These are phyloP conservation scores for Tolypocladium tropicale DNA, from an alignment of 2,329 filamentous ascomycete species.

Conservation along the genomic window DNA sequence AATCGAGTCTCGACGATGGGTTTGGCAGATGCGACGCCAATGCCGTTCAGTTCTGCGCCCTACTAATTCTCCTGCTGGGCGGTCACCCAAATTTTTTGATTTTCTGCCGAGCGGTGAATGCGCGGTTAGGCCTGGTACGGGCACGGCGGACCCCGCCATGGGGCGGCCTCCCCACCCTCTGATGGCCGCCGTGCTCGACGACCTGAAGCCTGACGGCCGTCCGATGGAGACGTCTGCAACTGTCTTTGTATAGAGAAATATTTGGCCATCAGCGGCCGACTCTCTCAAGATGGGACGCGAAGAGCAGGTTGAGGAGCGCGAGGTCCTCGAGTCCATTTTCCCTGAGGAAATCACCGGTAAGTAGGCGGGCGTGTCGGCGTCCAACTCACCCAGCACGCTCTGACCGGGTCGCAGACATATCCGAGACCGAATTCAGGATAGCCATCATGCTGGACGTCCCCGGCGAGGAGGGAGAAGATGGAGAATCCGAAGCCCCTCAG, in stretches of 20 bases:
- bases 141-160: constrained; percentile 16
- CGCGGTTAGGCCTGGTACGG: constrained; percentile 11
- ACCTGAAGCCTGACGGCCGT: neutral
- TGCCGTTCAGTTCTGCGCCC: neutral
- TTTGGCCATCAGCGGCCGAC: neutral
- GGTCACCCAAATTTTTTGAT: constrained; percentile 11
- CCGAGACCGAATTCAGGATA: constrained; percentile 81
- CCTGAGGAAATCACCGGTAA: constrained; percentile 90
- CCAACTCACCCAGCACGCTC: neutral
- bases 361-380: neutral
- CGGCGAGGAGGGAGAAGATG: constrained; percentile 53
- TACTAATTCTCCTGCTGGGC: neutral
- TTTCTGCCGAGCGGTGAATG: constrained; percentile 26
- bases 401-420: constrained; percentile 54
- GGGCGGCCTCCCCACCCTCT: constrained; percentile 10
- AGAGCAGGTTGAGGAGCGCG: constrained; percentile 90
- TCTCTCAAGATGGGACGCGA: constrained; percentile 52
- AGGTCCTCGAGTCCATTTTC: constrained; percentile 97
- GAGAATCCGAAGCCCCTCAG: constrained; percentile 53
- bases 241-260: neutral
- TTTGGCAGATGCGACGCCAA: neutral
- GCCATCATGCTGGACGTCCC: constrained; percentile 72
- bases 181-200: constrained; percentile 2
- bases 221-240: neutral
- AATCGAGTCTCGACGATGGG: neutral